These are phyloP conservation scores for Solanum peruvianum DNA, from an alignment of 257 asterid genomes.

Conservation along the genomic window DNA sequence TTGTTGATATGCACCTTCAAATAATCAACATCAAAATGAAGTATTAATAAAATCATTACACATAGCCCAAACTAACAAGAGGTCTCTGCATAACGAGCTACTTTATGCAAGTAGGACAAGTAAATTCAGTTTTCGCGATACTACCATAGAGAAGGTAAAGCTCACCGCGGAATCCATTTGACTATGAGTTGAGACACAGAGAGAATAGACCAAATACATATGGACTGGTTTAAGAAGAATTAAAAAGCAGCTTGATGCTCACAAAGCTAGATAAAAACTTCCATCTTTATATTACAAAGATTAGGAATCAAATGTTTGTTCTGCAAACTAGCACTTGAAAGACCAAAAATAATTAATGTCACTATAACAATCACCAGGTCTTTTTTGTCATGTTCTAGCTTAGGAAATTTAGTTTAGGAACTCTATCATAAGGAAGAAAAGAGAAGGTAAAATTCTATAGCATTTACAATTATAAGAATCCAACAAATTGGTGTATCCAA, in stretches of 20 bases:
- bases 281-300: not conserved
- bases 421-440: not conserved
- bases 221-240: not conserved
- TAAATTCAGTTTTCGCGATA: not conserved
- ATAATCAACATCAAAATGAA: too few species aligned
- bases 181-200: not conserved
- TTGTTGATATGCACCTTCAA: not conserved
- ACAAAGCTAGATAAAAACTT: not conserved
- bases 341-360: not conserved
- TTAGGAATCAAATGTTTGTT: not conserved
- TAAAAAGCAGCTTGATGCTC: not conserved
- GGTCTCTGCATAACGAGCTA: not conserved
- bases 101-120: not conserved
- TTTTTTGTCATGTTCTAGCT: not conserved
- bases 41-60: too few species aligned
- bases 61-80: not conserved
- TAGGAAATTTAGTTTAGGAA: not conserved
- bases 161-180: not conserved
- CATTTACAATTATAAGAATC: constrained; percentile 11
- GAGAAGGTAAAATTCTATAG: not conserved
- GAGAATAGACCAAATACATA: not conserved
- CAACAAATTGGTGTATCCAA: not conserved
- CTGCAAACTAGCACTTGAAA: not conserved
- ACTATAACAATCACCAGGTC: not conserved
- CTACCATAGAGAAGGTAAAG: not conserved